A percentile compares a stretch with the other conserved stretches of the same genome.
Conservation (phyloP, 768 basidiomycete species). For the Hygrophoropsis aurantiaca region DNA sequence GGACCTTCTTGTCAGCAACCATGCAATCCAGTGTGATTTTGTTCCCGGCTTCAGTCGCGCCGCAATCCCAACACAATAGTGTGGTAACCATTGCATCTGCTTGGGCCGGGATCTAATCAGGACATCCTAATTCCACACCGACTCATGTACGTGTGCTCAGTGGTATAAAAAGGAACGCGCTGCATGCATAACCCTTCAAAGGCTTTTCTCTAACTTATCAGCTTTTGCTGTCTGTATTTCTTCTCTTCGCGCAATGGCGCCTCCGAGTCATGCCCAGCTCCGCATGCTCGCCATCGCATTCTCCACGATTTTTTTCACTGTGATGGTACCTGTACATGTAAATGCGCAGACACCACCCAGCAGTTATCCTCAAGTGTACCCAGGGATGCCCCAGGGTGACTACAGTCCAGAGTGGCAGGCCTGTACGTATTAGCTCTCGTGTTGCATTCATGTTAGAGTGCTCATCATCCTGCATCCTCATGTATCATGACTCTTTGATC, state of each 20-base stretch:
- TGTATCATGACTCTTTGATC: background rate
- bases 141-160: background rate
- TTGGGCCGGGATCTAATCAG: background rate
- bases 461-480: slow-evolving; percentile 2
- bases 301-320: slow-evolving; percentile 6
- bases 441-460: too few relatives aligned
- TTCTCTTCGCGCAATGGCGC: slow-evolving; percentile 17
- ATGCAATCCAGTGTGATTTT: too few relatives aligned
- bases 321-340: slow-evolving; percentile 5
- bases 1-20: too few relatives aligned
- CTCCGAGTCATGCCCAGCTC: too few relatives aligned
- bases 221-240: slow-evolving; percentile 6
- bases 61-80: slow-evolving; percentile 8
- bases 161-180: slow-evolving; percentile 3
- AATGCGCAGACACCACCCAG: slow-evolving; percentile 29
- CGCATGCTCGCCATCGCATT: too few relatives aligned
- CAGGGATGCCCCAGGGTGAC: slow-evolving; percentile 43
- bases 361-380: slow-evolving; percentile 41
- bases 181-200: background rate
- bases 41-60: too few relatives aligned
- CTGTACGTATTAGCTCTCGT: slow-evolving; percentile 39
- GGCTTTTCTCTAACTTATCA: slow-evolving; percentile 9
- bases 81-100: slow-evolving; percentile 4
- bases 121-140: background rate
- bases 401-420: slow-evolving; percentile 61